These are phyloP conservation scores for Heteromeles arbutifolia DNA, from an alignment of 306 rosid species.

Conservation along the genomic window DNA sequence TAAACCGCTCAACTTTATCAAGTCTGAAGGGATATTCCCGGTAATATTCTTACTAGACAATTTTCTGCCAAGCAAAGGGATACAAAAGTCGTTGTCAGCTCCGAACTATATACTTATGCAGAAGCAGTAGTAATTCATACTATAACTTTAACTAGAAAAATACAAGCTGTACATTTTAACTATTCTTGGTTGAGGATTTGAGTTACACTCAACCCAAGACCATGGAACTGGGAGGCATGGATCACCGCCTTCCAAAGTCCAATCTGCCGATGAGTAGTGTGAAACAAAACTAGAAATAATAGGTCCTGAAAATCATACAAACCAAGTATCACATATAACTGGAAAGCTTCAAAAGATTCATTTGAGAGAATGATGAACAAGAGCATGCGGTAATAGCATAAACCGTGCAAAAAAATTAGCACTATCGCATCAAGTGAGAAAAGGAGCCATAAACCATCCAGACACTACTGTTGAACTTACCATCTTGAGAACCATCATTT, in stretches of 20 bases:
- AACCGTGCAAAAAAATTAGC: not conserved
- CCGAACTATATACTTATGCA: conserved; percentile 5
- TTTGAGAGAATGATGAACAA: conserved; percentile 3
- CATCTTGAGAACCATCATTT: conserved; percentile 74
- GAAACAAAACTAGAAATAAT: conserved; percentile 53
- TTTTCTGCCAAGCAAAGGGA: conserved; percentile 46
- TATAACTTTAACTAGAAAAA: conserved; percentile 6
- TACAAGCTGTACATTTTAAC: conserved; percentile 58
- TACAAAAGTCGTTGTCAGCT: conserved; percentile 24
- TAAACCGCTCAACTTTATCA: conserved; percentile 64
- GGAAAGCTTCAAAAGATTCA: not conserved
- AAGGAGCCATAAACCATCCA: not conserved
- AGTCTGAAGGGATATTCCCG: conserved; percentile 65
- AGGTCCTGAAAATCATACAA: conserved; percentile 47
- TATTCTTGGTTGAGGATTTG: conserved; percentile 71
- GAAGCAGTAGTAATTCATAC: conserved; percentile 2
- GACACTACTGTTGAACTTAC: conserved; percentile 31
- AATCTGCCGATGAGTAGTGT: conserved; percentile 50
- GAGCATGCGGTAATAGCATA: not conserved
- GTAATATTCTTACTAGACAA: conserved; percentile 72
- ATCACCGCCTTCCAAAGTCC: conserved; percentile 91
- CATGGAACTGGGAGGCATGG: conserved; percentile 96
- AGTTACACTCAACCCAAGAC: conserved; percentile 89
- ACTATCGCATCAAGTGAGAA: not conserved
- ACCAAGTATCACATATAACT: conserved; percentile 24